Conservation (phyloP, 1,139 yeast genomes). For the Debaryomyces psychrophilus region DNA sequence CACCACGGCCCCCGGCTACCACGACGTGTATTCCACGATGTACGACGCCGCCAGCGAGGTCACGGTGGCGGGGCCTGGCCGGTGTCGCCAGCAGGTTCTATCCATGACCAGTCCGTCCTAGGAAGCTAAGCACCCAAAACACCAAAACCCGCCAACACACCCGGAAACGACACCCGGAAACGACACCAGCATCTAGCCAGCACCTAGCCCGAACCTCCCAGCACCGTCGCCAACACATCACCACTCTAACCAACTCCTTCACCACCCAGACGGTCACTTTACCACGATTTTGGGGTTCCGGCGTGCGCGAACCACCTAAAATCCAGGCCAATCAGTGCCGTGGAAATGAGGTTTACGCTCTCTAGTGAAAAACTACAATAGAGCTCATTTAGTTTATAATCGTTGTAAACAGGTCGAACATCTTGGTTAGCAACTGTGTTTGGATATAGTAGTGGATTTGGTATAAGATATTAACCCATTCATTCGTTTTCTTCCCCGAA, state of each 20-base stretch:
- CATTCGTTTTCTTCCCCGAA: background rate
- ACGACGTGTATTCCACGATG: conserved; percentile 19
- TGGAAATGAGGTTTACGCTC: conserved; percentile 9
- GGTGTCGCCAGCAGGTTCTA: too few species aligned
- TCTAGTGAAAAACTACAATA: conserved; percentile 6
- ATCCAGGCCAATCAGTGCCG: conserved; percentile 8
- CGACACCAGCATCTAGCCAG: too few species aligned
- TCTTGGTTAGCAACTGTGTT: background rate
- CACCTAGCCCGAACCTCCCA: too few species aligned
- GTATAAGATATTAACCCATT: background rate
- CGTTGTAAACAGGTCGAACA: background rate
- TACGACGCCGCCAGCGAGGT: conserved; percentile 20
- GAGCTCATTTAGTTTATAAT: background rate
- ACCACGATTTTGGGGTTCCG: too few species aligned
- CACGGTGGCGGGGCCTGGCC: conserved; percentile 4
- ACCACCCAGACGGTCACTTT: too few species aligned
- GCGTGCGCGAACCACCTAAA: conserved; percentile 5
- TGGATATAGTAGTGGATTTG: conserved; percentile 2
- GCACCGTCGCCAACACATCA: too few species aligned
- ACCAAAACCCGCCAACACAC: too few species aligned
- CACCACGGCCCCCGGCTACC: conserved; percentile 18
- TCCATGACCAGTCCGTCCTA: too few species aligned
- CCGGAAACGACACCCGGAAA: too few species aligned
- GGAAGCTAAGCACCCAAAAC: background rate
- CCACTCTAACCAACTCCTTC: too few species aligned